These are phyloP conservation scores for Triticum monococcum DNA, from an alignment of 176 grass and related monocot species.

Conservation along the genomic window DNA sequence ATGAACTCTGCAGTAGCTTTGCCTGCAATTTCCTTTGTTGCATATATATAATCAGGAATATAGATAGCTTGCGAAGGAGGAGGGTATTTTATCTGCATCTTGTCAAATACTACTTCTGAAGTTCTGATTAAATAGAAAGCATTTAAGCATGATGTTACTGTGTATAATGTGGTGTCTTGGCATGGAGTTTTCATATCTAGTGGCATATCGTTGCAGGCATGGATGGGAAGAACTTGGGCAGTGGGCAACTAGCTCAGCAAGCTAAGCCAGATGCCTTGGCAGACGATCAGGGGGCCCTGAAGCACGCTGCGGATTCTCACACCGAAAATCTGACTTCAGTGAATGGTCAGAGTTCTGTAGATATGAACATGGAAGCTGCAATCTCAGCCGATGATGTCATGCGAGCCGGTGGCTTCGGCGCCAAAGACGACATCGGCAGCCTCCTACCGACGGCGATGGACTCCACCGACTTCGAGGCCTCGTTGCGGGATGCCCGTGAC, in stretches of 20 bases:
- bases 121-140: not conserved
- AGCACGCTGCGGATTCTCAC: not conserved
- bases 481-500: constrained; percentile 26
- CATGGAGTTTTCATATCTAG: not conserved
- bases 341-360: constrained; percentile 16
- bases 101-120: not conserved
- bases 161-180: not conserved
- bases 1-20: not conserved
- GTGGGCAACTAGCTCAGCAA: not conserved
- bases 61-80: not conserved
- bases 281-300: not conserved
- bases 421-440: constrained; percentile 68
- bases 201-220: constrained; percentile 10
- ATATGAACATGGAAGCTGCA: constrained; percentile 64
- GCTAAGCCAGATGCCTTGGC: not conserved
- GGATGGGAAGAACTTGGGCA: constrained; percentile 20
- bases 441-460: constrained; percentile 61
- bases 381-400: constrained; percentile 59
- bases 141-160: not conserved
- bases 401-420: constrained; percentile 66
- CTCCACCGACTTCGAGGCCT: constrained; percentile 66
- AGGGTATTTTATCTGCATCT: not conserved
- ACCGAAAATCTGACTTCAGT: not conserved
- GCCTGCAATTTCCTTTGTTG: not conserved
- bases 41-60: not conserved